Base-by-base conservation (phyloP, 495 filamentous ascomycete genomes). In the Gamarada debralockiae region DNA sequence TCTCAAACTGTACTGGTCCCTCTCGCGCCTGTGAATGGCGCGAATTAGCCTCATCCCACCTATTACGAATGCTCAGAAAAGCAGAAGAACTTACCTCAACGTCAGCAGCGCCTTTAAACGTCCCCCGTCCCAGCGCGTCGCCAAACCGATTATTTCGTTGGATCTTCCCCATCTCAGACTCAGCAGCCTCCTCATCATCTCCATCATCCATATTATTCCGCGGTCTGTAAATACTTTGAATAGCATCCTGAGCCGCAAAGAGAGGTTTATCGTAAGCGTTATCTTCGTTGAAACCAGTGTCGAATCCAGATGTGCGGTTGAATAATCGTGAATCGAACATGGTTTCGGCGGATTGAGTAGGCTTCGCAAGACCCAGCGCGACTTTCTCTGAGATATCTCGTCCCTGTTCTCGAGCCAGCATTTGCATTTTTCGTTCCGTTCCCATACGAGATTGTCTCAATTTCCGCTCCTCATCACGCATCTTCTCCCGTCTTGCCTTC, bases 341-440 rank as follows among this genome's bases (percentile, higher is more conserved):
- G 18, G 87, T 77, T 67, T 97, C 93, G 12, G 81, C 82, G 12
- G 82, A 86, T 67, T 90, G 84, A 1, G 95, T 95, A 5, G 93
- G 93, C 69, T 97, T 99, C 21, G 93, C 93, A 33, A 99, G 72
- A 21, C 93, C 93, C 12, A 99, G 77, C 8, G 93, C 93, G 15
- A 99, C 89, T 73, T 97, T 97, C 70, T 99, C 93, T 13, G 89
- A 92, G 57, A 99, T 96, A 69, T 99, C 93, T 57, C 93, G 89
- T 59, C 93, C 89, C 71, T 97, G 93, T 66, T 97, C 92, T 22
- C 92, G 83, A 9, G 95, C 95, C 74, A 97, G 81, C 58, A 93
- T 80, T 63, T 97, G 90, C 25, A 97, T 82, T 8, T 86, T 78
- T 39, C 92, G 82, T 66, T 99, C 95, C 0, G 88, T 83, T 24